phyloP scores from a whole-genome alignment of 306 rosid genomes.

The Leucaena leucocephala region DNA sequence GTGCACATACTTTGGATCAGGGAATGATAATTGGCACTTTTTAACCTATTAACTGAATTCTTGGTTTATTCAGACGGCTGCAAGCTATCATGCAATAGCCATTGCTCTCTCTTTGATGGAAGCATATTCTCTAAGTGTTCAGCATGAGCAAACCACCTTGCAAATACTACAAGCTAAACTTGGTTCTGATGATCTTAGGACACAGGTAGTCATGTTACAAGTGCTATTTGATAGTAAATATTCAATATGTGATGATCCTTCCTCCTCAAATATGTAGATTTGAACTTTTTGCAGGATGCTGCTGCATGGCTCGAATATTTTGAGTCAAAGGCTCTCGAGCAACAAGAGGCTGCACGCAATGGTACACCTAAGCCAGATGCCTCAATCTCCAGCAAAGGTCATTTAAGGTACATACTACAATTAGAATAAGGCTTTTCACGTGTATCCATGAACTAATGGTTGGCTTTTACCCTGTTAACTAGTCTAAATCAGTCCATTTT shows the following conservation, averaged over 20 bases:
- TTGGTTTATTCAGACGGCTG: constrained; percentile 78
- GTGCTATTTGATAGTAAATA: constrained; percentile 14
- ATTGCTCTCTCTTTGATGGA: constrained; percentile 99
- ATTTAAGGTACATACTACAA: constrained; percentile 66
- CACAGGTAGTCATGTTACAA: constrained; percentile 61
- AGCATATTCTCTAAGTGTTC: constrained; percentile 93
- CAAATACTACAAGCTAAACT: constrained; percentile 97
- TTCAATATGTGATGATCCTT: constrained; percentile 9
- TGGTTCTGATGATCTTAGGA: constrained; percentile 92
- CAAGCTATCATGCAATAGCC: constrained; percentile 99
- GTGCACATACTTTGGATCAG: constrained; percentile 25
- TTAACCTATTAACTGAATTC: constrained; percentile 32
- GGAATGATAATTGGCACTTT: constrained; percentile 1
- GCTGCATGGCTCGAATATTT: constrained; percentile 99
- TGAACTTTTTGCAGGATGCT: constrained; percentile 72
- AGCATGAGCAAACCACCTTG: constrained; percentile 95
- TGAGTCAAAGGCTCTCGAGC: constrained; percentile 98
- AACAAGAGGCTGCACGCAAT: constrained; percentile 97
- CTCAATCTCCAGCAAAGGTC: constrained; percentile 98
- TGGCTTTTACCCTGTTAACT: constrained; percentile 5
- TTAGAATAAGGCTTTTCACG: constrained; percentile 12
- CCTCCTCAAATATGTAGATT: constrained; percentile 22
- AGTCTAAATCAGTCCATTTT: constrained; percentile 8
- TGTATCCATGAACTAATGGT: constrained; percentile 19
- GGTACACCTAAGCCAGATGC: constrained; percentile 99